phyloP scores from a whole-genome alignment of 2,329 filamentous ascomycete genomes.

The Pyrenochaeta sp. region DNA sequence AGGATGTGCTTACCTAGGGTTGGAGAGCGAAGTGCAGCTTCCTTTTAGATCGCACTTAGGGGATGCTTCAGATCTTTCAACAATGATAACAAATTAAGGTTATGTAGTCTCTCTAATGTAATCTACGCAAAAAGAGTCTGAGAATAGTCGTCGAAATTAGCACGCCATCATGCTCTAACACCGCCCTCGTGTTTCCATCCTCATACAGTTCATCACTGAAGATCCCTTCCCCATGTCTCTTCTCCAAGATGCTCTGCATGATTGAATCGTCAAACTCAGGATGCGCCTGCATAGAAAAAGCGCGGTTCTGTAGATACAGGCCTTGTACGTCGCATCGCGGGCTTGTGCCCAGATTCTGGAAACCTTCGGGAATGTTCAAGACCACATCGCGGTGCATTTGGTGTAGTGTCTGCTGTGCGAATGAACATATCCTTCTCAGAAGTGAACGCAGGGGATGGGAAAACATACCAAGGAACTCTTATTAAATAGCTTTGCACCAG shows the following conservation, averaged over 20 bases:
- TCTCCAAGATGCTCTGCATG: not conserved
- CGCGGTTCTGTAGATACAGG: conserved; percentile 70
- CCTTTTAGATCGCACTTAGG: too few species aligned
- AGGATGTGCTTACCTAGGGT: too few species aligned
- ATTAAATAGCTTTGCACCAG: not conserved
- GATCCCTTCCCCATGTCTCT: not conserved
- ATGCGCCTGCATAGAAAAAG: conserved; percentile 81
- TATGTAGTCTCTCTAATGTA: too few species aligned
- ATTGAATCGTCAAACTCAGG: conserved; percentile 66
- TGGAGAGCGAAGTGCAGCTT: too few species aligned
- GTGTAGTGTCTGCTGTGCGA: conserved; percentile 65
- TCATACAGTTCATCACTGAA: not conserved
- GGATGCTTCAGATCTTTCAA: too few species aligned
- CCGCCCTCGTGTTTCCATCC: not conserved
- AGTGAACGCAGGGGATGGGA: not conserved
- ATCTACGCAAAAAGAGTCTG: not conserved
- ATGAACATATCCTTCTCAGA: not conserved
- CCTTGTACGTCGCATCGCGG: conserved; percentile 73
- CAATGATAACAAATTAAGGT: too few species aligned
- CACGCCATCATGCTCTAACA: not conserved
- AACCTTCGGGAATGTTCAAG: conserved; percentile 64
- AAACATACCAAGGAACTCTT: too few species aligned
- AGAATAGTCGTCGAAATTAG: not conserved
- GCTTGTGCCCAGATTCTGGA: conserved; percentile 68
- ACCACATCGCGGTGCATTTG: conserved; percentile 86